Base-by-base conservation (phyloP, 2,329 filamentous ascomycete species). In the Nectriaceae sp. region DNA sequence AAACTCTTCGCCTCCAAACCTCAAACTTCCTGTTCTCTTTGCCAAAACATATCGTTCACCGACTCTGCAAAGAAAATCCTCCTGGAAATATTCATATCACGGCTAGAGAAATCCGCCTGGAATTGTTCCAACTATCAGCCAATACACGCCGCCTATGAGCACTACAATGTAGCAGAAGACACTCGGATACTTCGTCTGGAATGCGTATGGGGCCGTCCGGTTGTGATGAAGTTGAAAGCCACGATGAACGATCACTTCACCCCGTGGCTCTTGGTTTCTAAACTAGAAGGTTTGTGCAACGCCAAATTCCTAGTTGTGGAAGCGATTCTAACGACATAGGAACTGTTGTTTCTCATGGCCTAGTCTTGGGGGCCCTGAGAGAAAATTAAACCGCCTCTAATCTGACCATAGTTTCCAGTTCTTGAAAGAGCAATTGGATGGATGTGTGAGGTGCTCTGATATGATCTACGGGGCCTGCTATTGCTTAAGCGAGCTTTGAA, bases 221-320 rank as follows among this genome's bases (percentile, higher is more conserved):
- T 29, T 5, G 22, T 41, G 3, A 24, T 41, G 5, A 13, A 29
- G n/a, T 41, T 41, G 4, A 41, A 41, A 15, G 39, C 24, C 22
- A 26, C 39, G 39, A n/a, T 41, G 21, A 41, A 41, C 29, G 39
- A 41, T 15, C 22, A 26, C 20, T 41, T 41, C 18, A 15, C 39
- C n/a, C 29, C 39, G 5, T 41, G 21, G 39, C 16, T 26, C 22
- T 18, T 41, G 39, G 21, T 41, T 10, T 41, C 24, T 16, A 29
- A 18, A 21, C 39, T 15, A 1, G 15, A 41, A 41, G 39, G 21
- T 41, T 29, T 15, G 21, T 15, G 33, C 33, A 36, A 6, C 6
- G 33, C 8, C 33, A 36, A 36, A n/a, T n/a, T n/a, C 26, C 26
- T 8, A 31, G 26, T 8, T 15, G 8, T 36, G n/a, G 16, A 16